Percentiles rank a stretch among this genome's conserved stretches.
Conservation (phyloP, 352 stramenopile species). For the Phytophthora parvispora region DNA sequence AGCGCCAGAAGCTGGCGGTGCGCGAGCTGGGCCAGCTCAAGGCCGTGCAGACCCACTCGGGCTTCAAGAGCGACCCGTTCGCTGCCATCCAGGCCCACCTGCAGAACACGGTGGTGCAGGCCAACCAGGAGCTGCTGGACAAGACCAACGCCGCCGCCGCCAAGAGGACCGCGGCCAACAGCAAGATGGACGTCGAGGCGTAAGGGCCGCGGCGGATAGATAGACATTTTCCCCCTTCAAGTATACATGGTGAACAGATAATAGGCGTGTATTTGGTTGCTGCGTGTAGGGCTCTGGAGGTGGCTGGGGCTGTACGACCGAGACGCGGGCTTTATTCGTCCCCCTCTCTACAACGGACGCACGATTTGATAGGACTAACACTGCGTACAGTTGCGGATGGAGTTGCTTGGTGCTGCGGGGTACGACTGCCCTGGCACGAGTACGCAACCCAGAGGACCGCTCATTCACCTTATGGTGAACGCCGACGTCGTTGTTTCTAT, state of each 20-base stretch:
- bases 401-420: too few relatives aligned
- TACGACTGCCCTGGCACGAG: too few relatives aligned
- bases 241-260: conserved; percentile 31
- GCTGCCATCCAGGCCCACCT: conserved; percentile 89
- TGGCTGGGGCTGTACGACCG: too few relatives aligned
- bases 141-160: conserved; percentile 41
- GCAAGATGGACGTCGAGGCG: conserved; percentile 56
- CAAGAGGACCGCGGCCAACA: conserved; percentile 28
- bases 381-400: too few relatives aligned
- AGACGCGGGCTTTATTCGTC: too few relatives aligned
- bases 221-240: not conserved
- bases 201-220: not conserved
- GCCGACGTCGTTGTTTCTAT: too few relatives aligned
- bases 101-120: conserved; percentile 88
- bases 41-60: conserved; percentile 84
- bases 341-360: too few relatives aligned
- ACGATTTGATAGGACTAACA: too few relatives aligned
- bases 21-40: conserved; percentile 87
- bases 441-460: too few relatives aligned
- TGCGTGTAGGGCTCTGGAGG: not conserved
- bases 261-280: not conserved
- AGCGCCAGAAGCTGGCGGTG: conserved; percentile 87
- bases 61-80: conserved; percentile 88
- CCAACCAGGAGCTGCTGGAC: conserved; percentile 69
- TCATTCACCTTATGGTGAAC: too few relatives aligned